These are phyloP conservation scores for Pyrenula aspistea DNA, from an alignment of 495 filamentous ascomycete species.

Conservation along the genomic window DNA sequence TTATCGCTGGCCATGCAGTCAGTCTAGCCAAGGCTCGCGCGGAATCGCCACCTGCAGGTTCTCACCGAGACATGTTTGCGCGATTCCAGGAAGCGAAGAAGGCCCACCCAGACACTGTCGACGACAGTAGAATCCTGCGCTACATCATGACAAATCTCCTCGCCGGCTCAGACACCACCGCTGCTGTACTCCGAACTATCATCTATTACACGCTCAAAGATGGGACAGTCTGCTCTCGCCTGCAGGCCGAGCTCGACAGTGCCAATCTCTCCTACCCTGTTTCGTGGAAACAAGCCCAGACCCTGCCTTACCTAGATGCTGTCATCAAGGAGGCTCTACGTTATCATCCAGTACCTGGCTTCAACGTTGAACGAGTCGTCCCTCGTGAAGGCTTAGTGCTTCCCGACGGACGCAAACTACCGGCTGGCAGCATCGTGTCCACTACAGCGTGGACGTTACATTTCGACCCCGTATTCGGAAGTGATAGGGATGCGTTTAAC, in stretches of 20 bases:
- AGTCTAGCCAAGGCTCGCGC: not conserved
- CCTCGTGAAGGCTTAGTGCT: constrained; percentile 39
- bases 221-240: constrained; percentile 30
- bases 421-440: constrained; percentile 45
- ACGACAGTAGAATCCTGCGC: not conserved
- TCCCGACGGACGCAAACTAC: constrained; percentile 34
- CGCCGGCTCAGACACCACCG: constrained; percentile 52
- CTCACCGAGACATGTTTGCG: not conserved
- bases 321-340: constrained; percentile 60
- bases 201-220: constrained; percentile 55
- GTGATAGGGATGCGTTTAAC: constrained; percentile 30
- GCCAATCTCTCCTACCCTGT: constrained; percentile 40
- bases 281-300: constrained; percentile 46
- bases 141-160: constrained; percentile 40
- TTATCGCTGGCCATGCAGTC: not conserved
- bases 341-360: constrained; percentile 48
- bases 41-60: not conserved
- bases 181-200: constrained; percentile 46
- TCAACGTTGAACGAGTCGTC: constrained; percentile 53
- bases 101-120: constrained; percentile 1
- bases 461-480: constrained; percentile 22
- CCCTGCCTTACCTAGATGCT: constrained; percentile 51
- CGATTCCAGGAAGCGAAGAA: not conserved
- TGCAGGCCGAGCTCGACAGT: constrained; percentile 40
- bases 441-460: constrained; percentile 36